phyloP scores from a whole-genome alignment of 257 asterid genomes.

The Knoxia roxburghii region DNA sequence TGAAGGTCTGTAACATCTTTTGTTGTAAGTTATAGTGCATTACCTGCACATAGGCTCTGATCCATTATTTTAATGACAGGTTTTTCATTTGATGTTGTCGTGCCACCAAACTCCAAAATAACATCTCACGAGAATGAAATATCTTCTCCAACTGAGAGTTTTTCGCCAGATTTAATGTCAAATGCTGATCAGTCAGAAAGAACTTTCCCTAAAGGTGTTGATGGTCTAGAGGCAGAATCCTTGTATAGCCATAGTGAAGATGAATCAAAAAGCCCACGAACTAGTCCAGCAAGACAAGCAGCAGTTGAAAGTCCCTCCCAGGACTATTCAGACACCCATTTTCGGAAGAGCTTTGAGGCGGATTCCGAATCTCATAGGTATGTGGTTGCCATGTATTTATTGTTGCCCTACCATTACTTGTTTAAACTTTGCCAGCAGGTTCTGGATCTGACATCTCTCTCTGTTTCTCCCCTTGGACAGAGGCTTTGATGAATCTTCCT shows the following conservation, averaged over 20 bases:
- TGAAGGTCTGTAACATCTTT: slow-evolving; percentile 52
- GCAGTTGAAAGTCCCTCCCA: slow-evolving; percentile 59
- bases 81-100: slow-evolving; percentile 65
- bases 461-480: slow-evolving; percentile 34
- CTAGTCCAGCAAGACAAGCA: slow-evolving; percentile 58
- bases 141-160: slow-evolving; percentile 53
- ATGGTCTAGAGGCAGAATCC: slow-evolving; percentile 61
- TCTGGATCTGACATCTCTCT: slow-evolving; percentile 16
- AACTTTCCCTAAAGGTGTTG: slow-evolving; percentile 36
- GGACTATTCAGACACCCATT: slow-evolving; percentile 57
- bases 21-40: not conserved
- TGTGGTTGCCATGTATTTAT: slow-evolving; percentile 11
- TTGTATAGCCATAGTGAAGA: slow-evolving; percentile 53
- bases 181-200: slow-evolving; percentile 51
- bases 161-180: slow-evolving; percentile 55
- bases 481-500: slow-evolving; percentile 76
- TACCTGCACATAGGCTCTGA: slow-evolving; percentile 13
- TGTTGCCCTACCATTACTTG: slow-evolving; percentile 7
- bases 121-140: slow-evolving; percentile 37
- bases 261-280: slow-evolving; percentile 73
- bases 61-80: slow-evolving; percentile 41
- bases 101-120: slow-evolving; percentile 48
- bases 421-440: not conserved
- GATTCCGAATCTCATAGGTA: slow-evolving; percentile 80
- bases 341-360: slow-evolving; percentile 59